phyloP scores from a whole-genome alignment of 306 rosid genomes.

The Crotalaria pallida region DNA sequence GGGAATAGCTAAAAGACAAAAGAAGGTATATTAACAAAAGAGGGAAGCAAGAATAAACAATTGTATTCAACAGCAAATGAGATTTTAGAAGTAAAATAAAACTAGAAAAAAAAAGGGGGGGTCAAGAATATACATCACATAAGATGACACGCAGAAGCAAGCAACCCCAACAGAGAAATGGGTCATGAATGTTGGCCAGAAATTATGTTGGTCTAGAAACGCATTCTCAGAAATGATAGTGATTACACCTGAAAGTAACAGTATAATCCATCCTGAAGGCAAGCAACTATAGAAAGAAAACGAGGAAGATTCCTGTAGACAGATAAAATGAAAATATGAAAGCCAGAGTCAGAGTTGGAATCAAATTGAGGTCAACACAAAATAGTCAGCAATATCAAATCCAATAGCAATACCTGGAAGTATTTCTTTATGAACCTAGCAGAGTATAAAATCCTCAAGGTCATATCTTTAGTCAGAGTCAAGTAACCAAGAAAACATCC shows the following conservation, averaged over 20 bases:
- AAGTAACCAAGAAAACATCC: constrained; percentile 38
- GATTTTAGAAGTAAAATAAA: not conserved
- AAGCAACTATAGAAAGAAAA: constrained; percentile 70
- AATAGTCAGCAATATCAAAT: constrained; percentile 8
- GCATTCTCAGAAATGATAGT: constrained; percentile 71
- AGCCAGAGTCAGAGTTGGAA: constrained; percentile 3
- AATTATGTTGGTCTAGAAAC: constrained; percentile 62
- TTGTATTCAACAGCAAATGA: not conserved
- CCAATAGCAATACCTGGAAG: constrained; percentile 60
- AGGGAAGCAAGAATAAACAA: constrained; percentile 7
- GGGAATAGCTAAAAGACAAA: constrained; percentile 43
- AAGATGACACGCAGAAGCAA: constrained; percentile 70
- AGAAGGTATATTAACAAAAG: not conserved
- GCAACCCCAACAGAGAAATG: constrained; percentile 69
- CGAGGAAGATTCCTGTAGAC: constrained; percentile 59
- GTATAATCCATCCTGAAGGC: constrained; percentile 76
- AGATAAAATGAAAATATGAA: not conserved
- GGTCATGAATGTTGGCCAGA: constrained; percentile 58
- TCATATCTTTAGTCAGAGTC: constrained; percentile 73
- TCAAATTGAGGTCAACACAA: not conserved
- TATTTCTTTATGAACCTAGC: constrained; percentile 61
- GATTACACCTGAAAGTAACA: constrained; percentile 58
- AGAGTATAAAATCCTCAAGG: constrained; percentile 74
- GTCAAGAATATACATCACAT: constrained; percentile 51
- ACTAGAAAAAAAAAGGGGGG: not conserved